Percentiles rank a stretch among this genome's conserved stretches.
These are phyloP conservation scores for Goffeauzyma gilvescens DNA, from an alignment of 768 basidiomycete species.

Conservation along the genomic window DNA sequence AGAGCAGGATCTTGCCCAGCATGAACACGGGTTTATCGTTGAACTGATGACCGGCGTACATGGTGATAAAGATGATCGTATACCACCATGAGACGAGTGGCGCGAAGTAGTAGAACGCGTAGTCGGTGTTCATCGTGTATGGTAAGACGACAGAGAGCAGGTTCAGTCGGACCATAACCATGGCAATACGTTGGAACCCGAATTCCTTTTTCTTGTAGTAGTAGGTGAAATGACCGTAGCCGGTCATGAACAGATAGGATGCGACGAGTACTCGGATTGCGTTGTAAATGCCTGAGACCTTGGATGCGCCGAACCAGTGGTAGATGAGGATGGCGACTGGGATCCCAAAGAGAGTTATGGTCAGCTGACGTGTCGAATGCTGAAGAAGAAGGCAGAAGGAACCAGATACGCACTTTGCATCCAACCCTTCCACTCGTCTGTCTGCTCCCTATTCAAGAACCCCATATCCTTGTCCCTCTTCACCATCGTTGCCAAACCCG, in stretches of 20 bases:
- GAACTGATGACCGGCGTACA: conserved; percentile 49
- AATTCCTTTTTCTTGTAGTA: conserved; percentile 81
- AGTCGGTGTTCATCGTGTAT: conserved; percentile 81
- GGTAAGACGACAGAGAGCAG: conserved; percentile 60
- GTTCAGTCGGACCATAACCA: conserved; percentile 68
- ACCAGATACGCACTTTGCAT: conserved; percentile 56
- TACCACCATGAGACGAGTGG: conserved; percentile 75
- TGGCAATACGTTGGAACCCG: conserved; percentile 52
- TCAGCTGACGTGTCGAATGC: not conserved
- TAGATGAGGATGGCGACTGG: conserved; percentile 86
- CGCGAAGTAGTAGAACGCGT: conserved; percentile 76
- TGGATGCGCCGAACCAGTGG: conserved; percentile 76
- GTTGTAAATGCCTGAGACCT: conserved; percentile 82
- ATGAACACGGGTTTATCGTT: conserved; percentile 55
- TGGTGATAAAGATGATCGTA: conserved; percentile 62
- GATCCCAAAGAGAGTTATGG: not conserved
- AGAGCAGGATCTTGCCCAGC: conserved; percentile 49
- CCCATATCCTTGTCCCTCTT: conserved; percentile 64
- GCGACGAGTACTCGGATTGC: conserved; percentile 74
- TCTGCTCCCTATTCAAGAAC: conserved; percentile 77
- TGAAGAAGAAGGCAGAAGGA: not conserved
- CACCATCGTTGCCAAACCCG: conserved; percentile 49
- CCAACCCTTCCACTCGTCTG: conserved; percentile 97
- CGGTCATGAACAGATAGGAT: conserved; percentile 79
- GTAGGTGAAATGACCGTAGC: conserved; percentile 59